Base-by-base conservation (phyloP, 1,284 basidiomycete genomes). In the Exobasidium rhododendri region DNA sequence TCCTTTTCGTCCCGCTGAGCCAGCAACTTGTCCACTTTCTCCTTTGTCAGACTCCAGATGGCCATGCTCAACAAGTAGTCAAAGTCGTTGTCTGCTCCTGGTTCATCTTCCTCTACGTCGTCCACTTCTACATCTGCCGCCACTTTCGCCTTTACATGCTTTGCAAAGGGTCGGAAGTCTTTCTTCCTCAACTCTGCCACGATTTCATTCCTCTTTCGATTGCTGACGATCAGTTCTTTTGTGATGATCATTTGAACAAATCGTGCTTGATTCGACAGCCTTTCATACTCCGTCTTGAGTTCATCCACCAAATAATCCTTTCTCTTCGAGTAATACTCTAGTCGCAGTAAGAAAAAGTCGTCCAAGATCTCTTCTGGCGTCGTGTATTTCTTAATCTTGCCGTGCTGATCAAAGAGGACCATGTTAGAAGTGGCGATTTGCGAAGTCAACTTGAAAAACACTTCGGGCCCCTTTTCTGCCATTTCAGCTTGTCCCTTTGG, bases 171-270 rank as follows among this genome's bases (percentile, higher is more conserved):
- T 17, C 87, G 84, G 86, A 98, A 99, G 30, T 92, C 85, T 70
- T 71, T 65, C 79, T 85, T 85, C 64, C 92, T 88, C 74, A 99
- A 81, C 70, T 99, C 94, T 0, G 80, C 82, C 26, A 97, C 88
- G 69, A 99, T 89, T 60, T 89, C 91, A 1, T 83, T 85, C 80
- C 92, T 93, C 83, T 92, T 94, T 75, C 94, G 89, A 77, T 91
- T 93, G n/a, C 88, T 87, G 28, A 98, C 88, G n/a, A 86, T 81
- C n/a, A 98, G 85, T 78, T 93, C 84, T 78, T 87, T 90, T 68
- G 88, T 86, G 66, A 98, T 86, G 76, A 98, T 97, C 93, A 97
- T 94, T 79, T 92, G 85, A 51, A 99, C 88, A 82, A 99, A 99
- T 29, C 94, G 89, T 17, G 93, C 94, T 81, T 98, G 96, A 80